Evolutionary conservation across 2,329 filamentous ascomycete species (phyloP), one percentile per base, ranked within the genome.

Genomic region (Fusarium vanettenii): DNA sequence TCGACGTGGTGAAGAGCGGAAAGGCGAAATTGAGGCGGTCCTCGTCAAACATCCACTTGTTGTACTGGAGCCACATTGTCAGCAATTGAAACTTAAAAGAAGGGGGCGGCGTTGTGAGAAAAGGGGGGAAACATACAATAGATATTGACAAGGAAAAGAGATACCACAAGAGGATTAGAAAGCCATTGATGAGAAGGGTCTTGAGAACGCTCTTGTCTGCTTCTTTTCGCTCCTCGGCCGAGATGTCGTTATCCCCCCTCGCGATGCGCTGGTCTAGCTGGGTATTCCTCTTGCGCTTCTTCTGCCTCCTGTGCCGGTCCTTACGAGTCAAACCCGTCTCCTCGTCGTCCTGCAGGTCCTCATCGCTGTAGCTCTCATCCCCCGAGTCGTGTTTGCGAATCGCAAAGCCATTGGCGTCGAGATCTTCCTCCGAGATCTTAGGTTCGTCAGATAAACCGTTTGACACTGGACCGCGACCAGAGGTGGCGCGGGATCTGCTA

Each of bases 11-110:
- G 84, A 98, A 98, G 60, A 99, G 89, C 43, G 97, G 97, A 80
- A 97, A 98, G 61, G 94, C 92, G 82, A 99, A 99, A 84, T 98
- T 93, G 77, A 97, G 90, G 76, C 93, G 91, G 76, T 93, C 89
- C 71, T 92, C 89, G 79, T 94, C 94, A 85, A 99, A 98, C 96
- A 99, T 98, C 97, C 97, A 98, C 86, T 98, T 98, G 89, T 99
- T 99, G 88, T 98, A 99, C 93, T 97, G 75, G 18, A 25, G 43
- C 60, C 14, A 18, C 22, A 10, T 57, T 52, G 78, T 80, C 64
- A 81, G 77, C 55, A 73, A 37, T 37, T 22, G 25, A 27, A 27
- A 27, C 29, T 29, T 18, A n/a, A 35, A 55, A 29, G 43, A 52
- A 64, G 60, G 43, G 41, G 29, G 22, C n/a, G 14, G 20, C n/a